Evolutionary conservation across 2,329 filamentous ascomycete genomes (phyloP), one percentile per base, ranked within the genome.

Genomic region (Alternaria solani): DNA sequence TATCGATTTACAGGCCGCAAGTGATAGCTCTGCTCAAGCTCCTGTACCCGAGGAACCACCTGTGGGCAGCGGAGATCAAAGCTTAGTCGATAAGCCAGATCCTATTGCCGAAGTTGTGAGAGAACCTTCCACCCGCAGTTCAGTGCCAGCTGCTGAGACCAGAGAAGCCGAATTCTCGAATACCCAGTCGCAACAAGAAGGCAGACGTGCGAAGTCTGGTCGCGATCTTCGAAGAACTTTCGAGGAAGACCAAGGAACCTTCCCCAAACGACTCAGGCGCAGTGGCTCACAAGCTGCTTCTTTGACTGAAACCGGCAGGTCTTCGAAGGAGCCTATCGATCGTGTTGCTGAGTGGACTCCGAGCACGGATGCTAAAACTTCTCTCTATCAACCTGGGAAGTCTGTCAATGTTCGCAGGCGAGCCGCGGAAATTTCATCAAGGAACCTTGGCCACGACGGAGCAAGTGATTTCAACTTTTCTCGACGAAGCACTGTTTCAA

Each of bases 361-460:
- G 12, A 49, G 52, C 23, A 47, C 53, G 20, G 36, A 61, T 54
- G 5, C 47, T 5, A 51, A 61, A 28, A 54, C 41, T 9, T 47
- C 36, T 48, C 49, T 55, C 18, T 48, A 55, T 16, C 58, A 61
- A 18, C 58, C 58, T 38, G 57, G 62, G 18, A 65, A 66, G 36
- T 59, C 57, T 11, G 38, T 57, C 16, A 44, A 51, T 43, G 41
- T 55, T 30, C 43, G 39, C 6, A 51, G 43, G 46, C 59, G 57
- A 36, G 16, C 59, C 9, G 57, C 64, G 36, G 61, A 64, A 1
- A 62, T 61, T 52, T 59, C 61, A 23, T 57, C 67, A 25, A 62
- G 55, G 20, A 61, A 51, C 39, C 60, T 72, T n/a, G 69, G 68
- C 41, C 66, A 74, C 16, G 69, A 75, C 48, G 69, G 68, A 28